Percentiles rank a stretch among this genome's conserved stretches.
Conservation (phyloP, 2,329 filamentous ascomycete species). For the Claviceps quebecensis region DNA sequence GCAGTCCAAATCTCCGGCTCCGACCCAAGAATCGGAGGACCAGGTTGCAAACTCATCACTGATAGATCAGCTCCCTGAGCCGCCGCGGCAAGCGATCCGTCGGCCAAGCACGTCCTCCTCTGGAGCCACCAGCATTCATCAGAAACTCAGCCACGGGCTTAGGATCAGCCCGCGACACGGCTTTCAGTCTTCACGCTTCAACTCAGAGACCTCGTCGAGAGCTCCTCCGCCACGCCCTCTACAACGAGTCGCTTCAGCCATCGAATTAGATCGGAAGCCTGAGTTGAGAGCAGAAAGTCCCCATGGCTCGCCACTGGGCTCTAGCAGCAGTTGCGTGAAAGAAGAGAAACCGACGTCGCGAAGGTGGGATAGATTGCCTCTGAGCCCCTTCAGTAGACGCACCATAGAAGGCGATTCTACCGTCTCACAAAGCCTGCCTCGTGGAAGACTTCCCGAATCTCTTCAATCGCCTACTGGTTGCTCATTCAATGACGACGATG, state of each 20-base stretch:
- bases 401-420: conserved; percentile 21
- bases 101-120: neutral
- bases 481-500: neutral
- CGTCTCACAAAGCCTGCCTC: conserved; percentile 20
- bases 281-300: conserved; percentile 10
- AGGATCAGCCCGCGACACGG: conserved; percentile 4
- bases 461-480: conserved; percentile 2
- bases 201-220: conserved; percentile 10
- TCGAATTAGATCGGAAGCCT: conserved; percentile 7
- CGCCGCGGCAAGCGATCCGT: neutral
- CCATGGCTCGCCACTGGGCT: conserved; percentile 9
- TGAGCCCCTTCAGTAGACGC: conserved; percentile 15
- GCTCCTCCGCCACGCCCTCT: conserved; percentile 11
- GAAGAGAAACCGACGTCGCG: conserved; percentile 4
- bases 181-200: conserved; percentile 13
- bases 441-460: conserved; percentile 17
- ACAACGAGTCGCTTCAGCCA: conserved; percentile 11
- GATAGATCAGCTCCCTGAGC: conserved; percentile 3
- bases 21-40: neutral
- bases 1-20: conserved; percentile 3
- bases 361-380: conserved; percentile 6
- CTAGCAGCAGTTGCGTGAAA: conserved; percentile 5
- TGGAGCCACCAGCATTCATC: conserved; percentile 1
- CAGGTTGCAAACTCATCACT: conserved; percentile 2
- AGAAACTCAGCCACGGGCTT: neutral